Evolutionary conservation across 805 yeast genomes (phyloP).

Genomic region (Kazachstania africana): DNA sequence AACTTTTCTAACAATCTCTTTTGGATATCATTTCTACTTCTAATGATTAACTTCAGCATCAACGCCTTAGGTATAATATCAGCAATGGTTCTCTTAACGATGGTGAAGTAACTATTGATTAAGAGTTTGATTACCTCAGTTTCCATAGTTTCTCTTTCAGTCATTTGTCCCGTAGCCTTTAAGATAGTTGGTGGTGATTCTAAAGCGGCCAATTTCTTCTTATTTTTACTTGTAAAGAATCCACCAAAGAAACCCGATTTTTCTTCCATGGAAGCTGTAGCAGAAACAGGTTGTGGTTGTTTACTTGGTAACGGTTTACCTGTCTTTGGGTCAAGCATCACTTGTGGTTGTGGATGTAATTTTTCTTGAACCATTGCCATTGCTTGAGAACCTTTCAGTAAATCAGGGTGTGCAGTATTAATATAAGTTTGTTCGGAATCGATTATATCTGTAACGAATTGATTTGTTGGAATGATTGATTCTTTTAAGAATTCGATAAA

Average conservation of each 20-base stretch:
- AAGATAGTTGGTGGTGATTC: conserved; percentile 95
- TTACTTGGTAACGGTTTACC: conserved; percentile 62
- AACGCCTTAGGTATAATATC: conserved; percentile 93
- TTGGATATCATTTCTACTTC: conserved; percentile 80
- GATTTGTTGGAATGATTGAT: conserved; percentile 73
- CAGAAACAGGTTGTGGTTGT: conserved; percentile 26
- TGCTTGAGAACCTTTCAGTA: conserved; percentile 89
- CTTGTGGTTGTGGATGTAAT: conserved; percentile 55
- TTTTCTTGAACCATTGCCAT: conserved; percentile 85
- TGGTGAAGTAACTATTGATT: conserved; percentile 80
- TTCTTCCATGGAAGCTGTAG: conserved; percentile 23
- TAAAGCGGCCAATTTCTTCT: conserved; percentile 87
- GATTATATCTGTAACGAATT: conserved; percentile 75
- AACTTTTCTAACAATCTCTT: conserved; percentile 78
- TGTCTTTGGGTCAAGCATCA: conserved; percentile 76
- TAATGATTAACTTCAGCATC: conserved; percentile 80
- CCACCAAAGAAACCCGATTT: conserved; percentile 90
- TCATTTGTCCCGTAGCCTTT: conserved; percentile 80
- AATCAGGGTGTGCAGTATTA: conserved; percentile 95
- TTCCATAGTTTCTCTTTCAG: conserved; percentile 92
- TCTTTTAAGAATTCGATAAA: conserved; percentile 73
- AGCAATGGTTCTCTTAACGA: conserved; percentile 86
- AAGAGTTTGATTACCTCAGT: conserved; percentile 92
- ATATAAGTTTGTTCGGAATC: conserved; percentile 84
- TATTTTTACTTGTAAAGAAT: conserved; percentile 82